Percentiles rank a stretch among this genome's conserved stretches.
phyloP scores from a whole-genome alignment of 179 eudicot species.

The Beta lomatogona region DNA sequence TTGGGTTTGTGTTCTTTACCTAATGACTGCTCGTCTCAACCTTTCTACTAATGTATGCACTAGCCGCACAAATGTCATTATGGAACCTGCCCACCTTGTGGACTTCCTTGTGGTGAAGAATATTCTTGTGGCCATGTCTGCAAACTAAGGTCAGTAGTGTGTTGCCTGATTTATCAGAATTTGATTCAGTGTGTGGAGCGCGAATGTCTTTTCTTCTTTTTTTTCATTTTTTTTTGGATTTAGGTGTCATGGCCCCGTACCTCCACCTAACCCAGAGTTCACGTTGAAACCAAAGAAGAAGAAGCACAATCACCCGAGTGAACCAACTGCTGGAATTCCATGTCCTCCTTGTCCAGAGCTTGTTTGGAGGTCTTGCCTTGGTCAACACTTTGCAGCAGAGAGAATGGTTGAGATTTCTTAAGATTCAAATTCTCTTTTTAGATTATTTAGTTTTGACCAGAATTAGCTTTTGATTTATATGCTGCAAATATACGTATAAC shows the following conservation, averaged over 20 bases:
- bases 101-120: conserved; percentile 78
- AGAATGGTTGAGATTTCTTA: conserved; percentile 60
- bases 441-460: not conserved
- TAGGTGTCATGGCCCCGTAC: conserved; percentile 96
- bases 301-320: conserved; percentile 51
- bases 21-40: not conserved
- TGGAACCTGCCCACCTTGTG: conserved; percentile 95
- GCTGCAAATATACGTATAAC: not conserved
- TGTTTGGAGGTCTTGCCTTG: conserved; percentile 91
- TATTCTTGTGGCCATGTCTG: conserved; percentile 86
- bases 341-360: conserved; percentile 97
- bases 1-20: not conserved
- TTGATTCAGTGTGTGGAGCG: not conserved
- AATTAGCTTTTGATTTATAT: not conserved
- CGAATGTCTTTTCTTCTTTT: not conserved
- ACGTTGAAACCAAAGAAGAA: conserved; percentile 90
- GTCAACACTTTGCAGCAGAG: conserved; percentile 87
- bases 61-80: conserved; percentile 98
- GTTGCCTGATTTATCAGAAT: conserved; percentile 8
- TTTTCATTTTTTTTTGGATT: not conserved
- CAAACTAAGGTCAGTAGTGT: conserved; percentile 59
- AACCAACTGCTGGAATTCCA: conserved; percentile 70
- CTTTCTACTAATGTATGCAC: not conserved
- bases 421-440: not conserved
- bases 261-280: conserved; percentile 85